Evolutionary conservation across 495 filamentous ascomycete species (phyloP).

Genomic region (Trichocladium antarcticum): DNA sequence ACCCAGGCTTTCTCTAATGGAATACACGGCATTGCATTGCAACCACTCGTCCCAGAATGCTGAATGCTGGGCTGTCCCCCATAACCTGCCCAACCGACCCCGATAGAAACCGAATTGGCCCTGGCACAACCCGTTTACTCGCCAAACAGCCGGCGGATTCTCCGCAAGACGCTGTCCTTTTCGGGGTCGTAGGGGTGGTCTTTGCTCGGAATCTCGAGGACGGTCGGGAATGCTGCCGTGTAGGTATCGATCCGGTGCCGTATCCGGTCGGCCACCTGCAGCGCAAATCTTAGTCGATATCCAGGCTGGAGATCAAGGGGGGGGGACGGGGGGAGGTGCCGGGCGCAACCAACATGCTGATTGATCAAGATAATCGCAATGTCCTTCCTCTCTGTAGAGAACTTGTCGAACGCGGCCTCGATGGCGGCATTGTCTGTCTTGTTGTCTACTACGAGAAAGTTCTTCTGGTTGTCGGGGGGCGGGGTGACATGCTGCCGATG

Average conservation of each 20-base stretch:
- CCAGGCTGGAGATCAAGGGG: background rate
- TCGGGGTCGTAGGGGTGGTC: conserved; percentile 98
- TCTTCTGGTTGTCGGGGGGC: conserved; percentile 77
- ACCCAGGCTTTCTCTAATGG: conserved; percentile 8
- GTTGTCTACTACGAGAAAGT: conserved; percentile 89
- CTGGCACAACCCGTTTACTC: conserved; percentile 62
- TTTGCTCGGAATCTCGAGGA: conserved; percentile 96
- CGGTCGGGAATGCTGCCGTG: conserved; percentile 60
- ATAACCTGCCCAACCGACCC: no score
- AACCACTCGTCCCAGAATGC: background rate
- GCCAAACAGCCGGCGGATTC: conserved; percentile 84
- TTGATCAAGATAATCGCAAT: conserved; percentile 95
- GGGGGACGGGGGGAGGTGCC: background rate
- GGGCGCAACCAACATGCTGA: conserved; percentile 69
- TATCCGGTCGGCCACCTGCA: conserved; percentile 85
- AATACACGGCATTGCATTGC: conserved; percentile 8
- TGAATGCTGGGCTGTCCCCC: no score
- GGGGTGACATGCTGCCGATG: conserved; percentile 29
- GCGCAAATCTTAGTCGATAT: background rate
- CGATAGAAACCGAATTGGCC: no score
- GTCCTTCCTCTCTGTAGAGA: conserved; percentile 81
- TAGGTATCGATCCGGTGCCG: conserved; percentile 65
- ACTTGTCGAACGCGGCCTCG: conserved; percentile 82
- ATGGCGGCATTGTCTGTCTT: conserved; percentile 85
- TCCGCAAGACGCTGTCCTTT: conserved; percentile 92